Base-by-base conservation (phyloP, 495 filamentous ascomycete genomes). In the Penicillium canariense region DNA sequence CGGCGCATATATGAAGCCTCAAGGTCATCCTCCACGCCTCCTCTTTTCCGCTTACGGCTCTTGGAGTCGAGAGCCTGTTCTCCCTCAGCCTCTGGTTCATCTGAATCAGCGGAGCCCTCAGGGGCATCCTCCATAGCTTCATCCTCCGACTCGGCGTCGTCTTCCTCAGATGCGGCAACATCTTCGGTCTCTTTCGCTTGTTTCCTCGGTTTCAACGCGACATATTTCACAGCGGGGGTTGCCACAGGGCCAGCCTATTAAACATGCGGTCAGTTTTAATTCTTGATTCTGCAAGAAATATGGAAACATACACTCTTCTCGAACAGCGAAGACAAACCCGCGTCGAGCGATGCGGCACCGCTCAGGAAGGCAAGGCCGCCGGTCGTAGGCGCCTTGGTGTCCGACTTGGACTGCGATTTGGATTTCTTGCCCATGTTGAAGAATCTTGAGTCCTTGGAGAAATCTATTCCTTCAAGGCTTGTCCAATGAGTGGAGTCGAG, bases 1-100 rank as follows among this genome's bases (percentile, higher is more conserved):
- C 85, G 85, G 49, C 82, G 80, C 77, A 97, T 83, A 61, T 98
- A 97, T 23, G 77, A 79, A 25, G 80, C 85, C 66, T 97, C 94
- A 1, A 98, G 68, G 52, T 94, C 85, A 46, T 91, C 90, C 25
- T 85, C 81, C 10, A 82, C 80, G 26, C 80, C 70, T 50, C 77
- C 81, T 38, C 88, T 80, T 72, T 94, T 96, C 55, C 93, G 84
- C 64, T 96, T 96, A 42, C 84, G 80, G 49, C 81, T 83, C 39
- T 76, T 69, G 10, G 48, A 58, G 52, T 78, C 75, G 9, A 73
- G 64, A 40, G 66, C 58, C 31, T 69, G 60, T 40, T 77, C 70
- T 34, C 72, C 67, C 17, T 71, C 68, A 15, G 69, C 52, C 20
- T 55, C 59, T 6, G 65, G 42, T 8, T 62, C 74, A 14, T 68